Evolutionary conservation across 257 asterid species (phyloP), one percentile per base, ranked within the genome.

Genomic region (Solanum rostratum): DNA sequence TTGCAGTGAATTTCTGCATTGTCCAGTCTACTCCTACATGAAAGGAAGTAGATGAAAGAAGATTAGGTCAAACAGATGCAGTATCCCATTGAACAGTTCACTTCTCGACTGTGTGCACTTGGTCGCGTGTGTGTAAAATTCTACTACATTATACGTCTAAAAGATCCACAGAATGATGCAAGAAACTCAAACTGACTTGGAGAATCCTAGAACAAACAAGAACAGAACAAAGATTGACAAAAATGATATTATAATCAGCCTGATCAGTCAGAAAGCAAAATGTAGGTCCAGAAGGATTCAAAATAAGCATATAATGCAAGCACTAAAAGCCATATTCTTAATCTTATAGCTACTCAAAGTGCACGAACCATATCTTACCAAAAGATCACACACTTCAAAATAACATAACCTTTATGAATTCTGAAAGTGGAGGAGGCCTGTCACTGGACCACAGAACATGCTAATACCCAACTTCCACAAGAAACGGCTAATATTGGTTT

Each of bases 371-470:
- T 50, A 76, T 76, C 82, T 76, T 27, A 76, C 82, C 82, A 10
- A 76, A 50, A 16, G 63, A 16, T 16, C 82, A 29, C n/a, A 78
- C 3, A 19, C 27, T 29, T 50, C 65, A 49, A 50, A 78, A 29
- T 10, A 76, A 54, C 24, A 50, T 7, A 27, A 1, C 39, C 46
- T 69, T 69, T 78, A 50, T 29, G 82, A 16, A 29, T 78, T 78
- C 65, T 78, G 82, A 78, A 37, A 55, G 71, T 52, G 81, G 68
- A 33, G 50, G 81, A 68, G 66, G 57, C 22, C 12, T 46, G 57
- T 49, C 82, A 80, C 37, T 46, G 69, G 70, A 80, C 70, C 79
- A 41, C 39, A 85, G 68, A 22, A 85, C 86, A 65, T 68, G 62
- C 86, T 59, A 53, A 18, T 83, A 39, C 39, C 59, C 45, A 29